phyloP scores from a whole-genome alignment of 495 filamentous ascomycete species.

The Aspergillus nanangensis region DNA sequence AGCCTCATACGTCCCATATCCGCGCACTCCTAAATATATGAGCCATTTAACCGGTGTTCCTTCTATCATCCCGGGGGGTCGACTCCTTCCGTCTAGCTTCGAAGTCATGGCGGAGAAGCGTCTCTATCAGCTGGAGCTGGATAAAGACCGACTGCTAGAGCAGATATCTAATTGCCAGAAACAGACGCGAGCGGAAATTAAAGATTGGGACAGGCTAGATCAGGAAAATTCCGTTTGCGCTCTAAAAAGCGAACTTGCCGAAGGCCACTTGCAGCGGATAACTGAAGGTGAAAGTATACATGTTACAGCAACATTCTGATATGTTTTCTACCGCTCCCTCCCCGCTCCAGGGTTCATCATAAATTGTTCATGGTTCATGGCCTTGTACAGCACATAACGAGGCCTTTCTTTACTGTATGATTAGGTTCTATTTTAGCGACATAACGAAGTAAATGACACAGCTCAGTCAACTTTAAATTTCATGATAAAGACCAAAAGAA shows the following conservation, averaged over 20 bases:
- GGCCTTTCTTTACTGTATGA: no score
- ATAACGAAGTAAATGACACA: no score
- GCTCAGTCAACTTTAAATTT: no score
- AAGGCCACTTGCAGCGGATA: constrained; percentile 54
- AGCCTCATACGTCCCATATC: constrained; percentile 45
- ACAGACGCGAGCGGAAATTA: constrained; percentile 43
- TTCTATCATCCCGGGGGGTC: constrained; percentile 49
- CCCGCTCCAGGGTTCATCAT: no score
- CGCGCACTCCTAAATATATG: constrained; percentile 46
- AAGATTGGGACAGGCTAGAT: constrained; percentile 58
- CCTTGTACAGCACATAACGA: no score
- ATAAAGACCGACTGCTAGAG: constrained; percentile 50
- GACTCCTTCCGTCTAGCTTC: constrained; percentile 28
- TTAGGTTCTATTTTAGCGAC: no score
- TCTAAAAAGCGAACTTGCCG: constrained; percentile 57
- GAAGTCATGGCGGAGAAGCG: constrained; percentile 43
- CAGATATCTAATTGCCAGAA: constrained; percentile 52
- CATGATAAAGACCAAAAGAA: no score
- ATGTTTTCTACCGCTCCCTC: not conserved
- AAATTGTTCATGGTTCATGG: no score
- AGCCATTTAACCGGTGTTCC: constrained; percentile 50
- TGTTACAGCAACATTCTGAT: constrained; percentile 39
- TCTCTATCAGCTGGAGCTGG: constrained; percentile 48
- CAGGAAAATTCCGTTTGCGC: constrained; percentile 55
- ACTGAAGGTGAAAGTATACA: constrained; percentile 49